These are phyloP conservation scores for Pseudocercospora cruenta DNA, from an alignment of 2,329 filamentous ascomycete genomes.

Conservation along the genomic window DNA sequence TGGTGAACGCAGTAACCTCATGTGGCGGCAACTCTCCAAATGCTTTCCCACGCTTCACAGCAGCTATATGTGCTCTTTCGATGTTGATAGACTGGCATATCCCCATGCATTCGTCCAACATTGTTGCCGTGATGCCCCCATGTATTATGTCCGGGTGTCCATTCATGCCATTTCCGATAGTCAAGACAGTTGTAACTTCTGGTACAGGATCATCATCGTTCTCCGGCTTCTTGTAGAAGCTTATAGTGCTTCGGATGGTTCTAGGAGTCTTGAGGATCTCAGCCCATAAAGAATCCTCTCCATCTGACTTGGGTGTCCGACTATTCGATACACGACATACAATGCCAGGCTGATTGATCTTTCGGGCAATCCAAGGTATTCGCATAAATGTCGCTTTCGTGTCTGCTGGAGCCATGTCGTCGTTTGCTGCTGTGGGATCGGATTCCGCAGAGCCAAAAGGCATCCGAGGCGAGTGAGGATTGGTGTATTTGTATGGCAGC, in stretches of 20 bases:
- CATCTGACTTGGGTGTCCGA: slow-evolving; percentile 44
- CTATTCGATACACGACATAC: slow-evolving; percentile 43
- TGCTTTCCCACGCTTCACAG: slow-evolving; percentile 19
- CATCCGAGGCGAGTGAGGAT: slow-evolving; percentile 1
- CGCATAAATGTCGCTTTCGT: slow-evolving; percentile 34
- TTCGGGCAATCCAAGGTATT: slow-evolving; percentile 38
- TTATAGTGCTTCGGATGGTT: slow-evolving; percentile 54
- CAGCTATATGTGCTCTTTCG: slow-evolving; percentile 25
- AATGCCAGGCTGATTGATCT: slow-evolving; percentile 41
- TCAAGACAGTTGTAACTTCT: slow-evolving; percentile 45
- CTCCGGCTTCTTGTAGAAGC: slow-evolving; percentile 47
- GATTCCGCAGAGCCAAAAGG: slow-evolving; percentile 8
- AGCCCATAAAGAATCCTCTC: slow-evolving; percentile 58
- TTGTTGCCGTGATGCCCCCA: slow-evolving; percentile 60
- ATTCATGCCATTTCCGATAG: slow-evolving; percentile 57
- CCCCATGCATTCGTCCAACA: slow-evolving; percentile 64
- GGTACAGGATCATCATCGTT: slow-evolving; percentile 30
- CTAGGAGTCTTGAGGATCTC: slow-evolving; percentile 55
- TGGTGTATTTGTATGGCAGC: slow-evolving; percentile 4
- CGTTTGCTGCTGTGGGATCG: not conserved
- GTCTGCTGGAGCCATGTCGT: slow-evolving; percentile 30
- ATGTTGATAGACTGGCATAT: slow-evolving; percentile 52
- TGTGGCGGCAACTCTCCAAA: slow-evolving; percentile 31
- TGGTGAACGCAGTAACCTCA: slow-evolving; percentile 49
- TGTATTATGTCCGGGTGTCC: slow-evolving; percentile 59